Evolutionary conservation across 2,329 filamentous ascomycete genomes (phyloP), one percentile per base, ranked within the genome.

Genomic region (Cladophialophora immunda): DNA sequence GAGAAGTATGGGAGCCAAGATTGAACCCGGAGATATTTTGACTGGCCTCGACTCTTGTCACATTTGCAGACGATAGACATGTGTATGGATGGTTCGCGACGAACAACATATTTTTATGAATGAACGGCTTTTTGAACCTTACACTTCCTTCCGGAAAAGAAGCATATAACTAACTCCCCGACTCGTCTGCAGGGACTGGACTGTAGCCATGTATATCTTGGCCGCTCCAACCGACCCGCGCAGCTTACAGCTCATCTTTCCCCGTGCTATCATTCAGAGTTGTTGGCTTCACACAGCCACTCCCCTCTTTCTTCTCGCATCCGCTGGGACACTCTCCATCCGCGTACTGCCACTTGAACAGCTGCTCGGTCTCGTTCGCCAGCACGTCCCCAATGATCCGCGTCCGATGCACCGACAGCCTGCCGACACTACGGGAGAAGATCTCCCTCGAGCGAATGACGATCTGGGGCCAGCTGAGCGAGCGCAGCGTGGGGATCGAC

Each of bases 301-400:
- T 38, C 0, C 22, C 34, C 3, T 19, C 34, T 1, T 55, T 27
- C 32, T 55, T 62, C 17, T 58, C 64, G 45, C 66, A 68, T 5
- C 62, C 62, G 0, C 29, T n/a, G 13, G 66, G 66, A 60, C 66
- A 68, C 6, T 38, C n/a, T 17, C 58, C 63, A n/a, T 32, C n/a
- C 70, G 84, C 76, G 74, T 79, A 86, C 76, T 87, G 86, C 86
- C 85, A 88, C 29, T 72, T 68, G 74, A 87, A 87, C 68, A 80
- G 83, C 6, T 76, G 75, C 74, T 87, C 83, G 47, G 85, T 87
- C 77, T 87, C 85, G 58, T 84, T 83, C 1, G 78, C 75, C 70
- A 87, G 71, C 1, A 87, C 77, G 8, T 76, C 78, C 0, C 77
- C 80, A 9, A 87, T 71, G 57, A 87, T 71, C 15, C 76, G 75